A percentile compares a stretch with the other conserved stretches of the same genome.
Evolutionary conservation across 164 flowering plant species (phyloP).

Genomic region (Umbellularia californica): DNA sequence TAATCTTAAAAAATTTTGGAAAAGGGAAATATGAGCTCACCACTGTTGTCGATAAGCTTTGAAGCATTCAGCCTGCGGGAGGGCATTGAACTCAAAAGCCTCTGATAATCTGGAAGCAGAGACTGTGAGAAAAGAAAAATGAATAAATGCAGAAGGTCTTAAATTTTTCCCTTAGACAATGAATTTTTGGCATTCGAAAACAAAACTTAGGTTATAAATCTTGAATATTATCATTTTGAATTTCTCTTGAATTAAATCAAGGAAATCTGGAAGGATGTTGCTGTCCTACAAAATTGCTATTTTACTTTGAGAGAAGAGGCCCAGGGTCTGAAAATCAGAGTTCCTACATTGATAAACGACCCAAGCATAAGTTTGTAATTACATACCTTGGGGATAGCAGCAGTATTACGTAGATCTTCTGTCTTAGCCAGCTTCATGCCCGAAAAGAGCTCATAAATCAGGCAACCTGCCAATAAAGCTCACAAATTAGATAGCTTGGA

Average conservation of each 20-base stretch:
- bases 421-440: slow-evolving; percentile 72
- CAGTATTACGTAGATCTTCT: slow-evolving; percentile 79
- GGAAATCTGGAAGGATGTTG: background rate
- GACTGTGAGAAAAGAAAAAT: slow-evolving; percentile 74
- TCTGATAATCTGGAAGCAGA: slow-evolving; percentile 98
- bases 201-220: background rate
- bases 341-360: background rate
- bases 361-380: background rate
- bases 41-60: slow-evolving; percentile 90
- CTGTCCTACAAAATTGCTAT: background rate
- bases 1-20: background rate
- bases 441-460: slow-evolving; percentile 90
- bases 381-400: slow-evolving; percentile 84
- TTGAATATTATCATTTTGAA: background rate
- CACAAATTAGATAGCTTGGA: background rate
- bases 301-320: background rate
- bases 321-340: background rate
- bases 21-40: slow-evolving; percentile 38
- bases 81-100: slow-evolving; percentile 89
- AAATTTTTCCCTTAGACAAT: slow-evolving; percentile 9
- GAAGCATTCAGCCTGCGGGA: slow-evolving; percentile 92
- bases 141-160: slow-evolving; percentile 36
- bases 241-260: too few relatives aligned
- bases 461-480: slow-evolving; percentile 57
- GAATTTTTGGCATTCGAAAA: background rate